phyloP scores from a whole-genome alignment of 805 yeast species.

The Huiozyma naganishii region DNA sequence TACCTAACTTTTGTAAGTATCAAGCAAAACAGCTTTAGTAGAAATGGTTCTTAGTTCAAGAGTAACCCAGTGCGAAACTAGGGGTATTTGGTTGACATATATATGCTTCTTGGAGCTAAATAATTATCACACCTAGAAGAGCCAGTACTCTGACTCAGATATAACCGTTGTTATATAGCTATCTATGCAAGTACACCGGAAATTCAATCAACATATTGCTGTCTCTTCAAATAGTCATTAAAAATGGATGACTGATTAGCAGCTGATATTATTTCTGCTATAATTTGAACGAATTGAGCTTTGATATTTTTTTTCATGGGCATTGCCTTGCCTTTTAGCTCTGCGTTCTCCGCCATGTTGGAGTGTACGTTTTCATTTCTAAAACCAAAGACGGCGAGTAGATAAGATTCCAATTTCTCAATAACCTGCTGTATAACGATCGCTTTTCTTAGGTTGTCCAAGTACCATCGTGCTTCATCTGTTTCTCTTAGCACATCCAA shows the following conservation, averaged over 20 bases:
- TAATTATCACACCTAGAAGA: too few relatives aligned
- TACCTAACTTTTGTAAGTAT: too few relatives aligned
- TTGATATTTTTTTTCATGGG: background rate
- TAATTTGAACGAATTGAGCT: background rate
- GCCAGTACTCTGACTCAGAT: too few relatives aligned
- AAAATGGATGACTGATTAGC: background rate
- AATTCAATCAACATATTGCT: slow-evolving; percentile 1
- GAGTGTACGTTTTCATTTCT: slow-evolving; percentile 8
- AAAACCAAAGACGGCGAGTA: slow-evolving; percentile 10
- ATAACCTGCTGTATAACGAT: slow-evolving; percentile 9
- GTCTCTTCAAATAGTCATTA: background rate
- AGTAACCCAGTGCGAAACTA: too few relatives aligned
- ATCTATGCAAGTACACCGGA: background rate
- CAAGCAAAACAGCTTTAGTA: too few relatives aligned
- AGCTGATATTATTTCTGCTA: background rate
- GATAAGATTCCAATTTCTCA: slow-evolving; percentile 6
- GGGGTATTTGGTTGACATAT: too few relatives aligned
- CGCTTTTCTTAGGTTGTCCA: background rate
- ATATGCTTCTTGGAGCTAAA: too few relatives aligned
- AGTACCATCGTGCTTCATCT: background rate
- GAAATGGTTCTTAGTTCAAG: too few relatives aligned
- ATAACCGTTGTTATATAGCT: too few relatives aligned
- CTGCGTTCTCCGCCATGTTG: slow-evolving; percentile 9
- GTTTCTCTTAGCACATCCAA: slow-evolving; percentile 6
- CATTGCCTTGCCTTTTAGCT: slow-evolving; percentile 8